Evolutionary conservation across 2,329 filamentous ascomycete species (phyloP), one percentile per base, ranked within the genome.

Genomic region (Ophiognomonia clavigignenti-juglandacearum): DNA sequence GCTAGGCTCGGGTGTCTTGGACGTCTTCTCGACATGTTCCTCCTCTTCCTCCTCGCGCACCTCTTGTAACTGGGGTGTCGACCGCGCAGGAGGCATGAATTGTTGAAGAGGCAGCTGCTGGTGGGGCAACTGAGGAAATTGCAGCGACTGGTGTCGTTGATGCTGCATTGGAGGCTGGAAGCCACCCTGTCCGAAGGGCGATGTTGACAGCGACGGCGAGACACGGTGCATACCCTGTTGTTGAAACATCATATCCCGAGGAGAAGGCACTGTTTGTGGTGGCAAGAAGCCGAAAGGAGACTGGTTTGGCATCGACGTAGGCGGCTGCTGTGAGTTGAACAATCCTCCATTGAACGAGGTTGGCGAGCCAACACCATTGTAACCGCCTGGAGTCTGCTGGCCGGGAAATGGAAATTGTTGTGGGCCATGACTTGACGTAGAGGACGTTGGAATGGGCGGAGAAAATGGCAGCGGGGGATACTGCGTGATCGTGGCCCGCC

Each of bases 401-500:
- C 65, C 61, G 1, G 73, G 77, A 57, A 83, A 83, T 54, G 73
- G 73, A 60, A 77, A 78, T 48, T 79, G 71, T 38, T 75, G 69
- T 56, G 72, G 66, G 27, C 73, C 66, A 38, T 82, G 81, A 67
- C 88, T 92, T 26, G 80, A 82, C 11, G 83, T 86, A 24, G 90
- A 95, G 0, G 83, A 83, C 1, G 88, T 83, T 18, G 87, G 87
- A 22, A 95, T 68, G 1, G 90, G 88, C 9, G 92, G 90, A 19
- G 91, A 95, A 60, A 92, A 90, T 5, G 88, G 82, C 42, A 92
- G 70, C 6, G 83, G 77, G 5, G 87, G 85, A 60, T 88, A 88
- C 55, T 87, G 83, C 37, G 60, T 59, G 3, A 80, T 82, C 8
- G 88, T 90, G 19, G 82, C 73, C 58, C 86, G 85, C 48, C 85